Conservation (phyloP, 495 filamentous ascomycete species). For the Hypomontagnella submonticulosa region DNA sequence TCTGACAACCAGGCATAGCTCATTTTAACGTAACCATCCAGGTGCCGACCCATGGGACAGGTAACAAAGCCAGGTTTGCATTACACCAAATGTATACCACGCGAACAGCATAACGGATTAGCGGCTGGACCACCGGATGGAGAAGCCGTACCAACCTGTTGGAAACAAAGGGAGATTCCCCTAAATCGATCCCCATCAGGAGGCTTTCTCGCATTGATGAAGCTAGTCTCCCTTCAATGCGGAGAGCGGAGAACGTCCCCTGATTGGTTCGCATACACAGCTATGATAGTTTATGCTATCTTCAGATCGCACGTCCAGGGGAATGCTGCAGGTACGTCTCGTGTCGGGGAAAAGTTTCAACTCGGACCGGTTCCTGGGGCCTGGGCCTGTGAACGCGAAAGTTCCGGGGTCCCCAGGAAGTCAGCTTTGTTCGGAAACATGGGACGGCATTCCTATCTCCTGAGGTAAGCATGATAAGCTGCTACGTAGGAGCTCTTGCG, state of each 20-base stretch:
- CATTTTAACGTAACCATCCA: constrained; percentile 4
- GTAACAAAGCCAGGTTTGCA: background rate
- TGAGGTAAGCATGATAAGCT: constrained; percentile 20
- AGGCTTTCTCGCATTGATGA: constrained; percentile 28
- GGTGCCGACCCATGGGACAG: background rate
- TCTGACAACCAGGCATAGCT: background rate
- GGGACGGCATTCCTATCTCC: constrained; percentile 38
- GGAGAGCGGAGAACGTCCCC: constrained; percentile 22
- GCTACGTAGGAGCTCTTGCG: background rate
- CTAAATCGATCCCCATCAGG: constrained; percentile 15
- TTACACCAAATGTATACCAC: constrained; percentile 13
- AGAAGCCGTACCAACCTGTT: constrained; percentile 23
- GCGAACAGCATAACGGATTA: constrained; percentile 8
- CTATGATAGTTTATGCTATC: constrained; percentile 27
- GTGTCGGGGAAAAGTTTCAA: constrained; percentile 45
- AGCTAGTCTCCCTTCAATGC: constrained; percentile 34
- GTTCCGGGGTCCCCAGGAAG: constrained; percentile 33
- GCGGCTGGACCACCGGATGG: constrained; percentile 13
- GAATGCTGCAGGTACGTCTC: constrained; percentile 44
- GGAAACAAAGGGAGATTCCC: constrained; percentile 25
- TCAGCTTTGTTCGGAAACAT: constrained; percentile 39
- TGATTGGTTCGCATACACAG: constrained; percentile 39
- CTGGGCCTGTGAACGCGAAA: constrained; percentile 35
- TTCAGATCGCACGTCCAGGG: constrained; percentile 37
- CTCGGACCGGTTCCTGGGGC: constrained; percentile 37